Percentiles rank a stretch among this genome's conserved stretches.
Conservation (phyloP, 148 eudicot species). For the Gaultheria prostrata region DNA sequence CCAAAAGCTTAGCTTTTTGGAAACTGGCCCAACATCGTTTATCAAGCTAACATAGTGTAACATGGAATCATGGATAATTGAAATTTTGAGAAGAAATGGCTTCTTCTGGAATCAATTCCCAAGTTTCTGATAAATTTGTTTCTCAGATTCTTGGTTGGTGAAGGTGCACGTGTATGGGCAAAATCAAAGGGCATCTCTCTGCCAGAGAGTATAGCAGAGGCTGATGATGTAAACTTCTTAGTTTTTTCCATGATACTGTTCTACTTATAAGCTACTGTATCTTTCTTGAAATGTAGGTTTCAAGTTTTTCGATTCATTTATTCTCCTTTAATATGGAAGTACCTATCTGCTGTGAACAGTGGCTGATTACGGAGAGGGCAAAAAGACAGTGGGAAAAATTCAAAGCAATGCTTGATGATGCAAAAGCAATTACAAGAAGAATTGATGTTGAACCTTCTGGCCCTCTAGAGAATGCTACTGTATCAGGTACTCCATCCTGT, state of each 20-base stretch:
- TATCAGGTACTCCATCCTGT: constrained; percentile 35
- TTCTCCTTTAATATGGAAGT: not conserved
- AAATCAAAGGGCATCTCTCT: constrained; percentile 55
- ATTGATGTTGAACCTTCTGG: constrained; percentile 22
- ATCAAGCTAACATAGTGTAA: not conserved
- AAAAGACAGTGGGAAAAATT: constrained; percentile 74
- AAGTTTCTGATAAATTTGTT: not conserved
- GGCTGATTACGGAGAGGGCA: constrained; percentile 80
- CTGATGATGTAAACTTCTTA: constrained; percentile 51
- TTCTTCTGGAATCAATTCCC: not conserved
- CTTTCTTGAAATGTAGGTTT: constrained; percentile 7
- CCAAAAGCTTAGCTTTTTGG: not conserved
- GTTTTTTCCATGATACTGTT: not conserved
- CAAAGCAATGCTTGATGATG: constrained; percentile 77
- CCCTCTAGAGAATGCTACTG: constrained; percentile 15
- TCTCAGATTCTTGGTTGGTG: constrained; percentile 69
- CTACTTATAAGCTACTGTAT: not conserved
- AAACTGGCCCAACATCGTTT: not conserved
- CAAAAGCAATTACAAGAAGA: constrained; percentile 29
- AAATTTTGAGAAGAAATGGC: constrained; percentile 4
- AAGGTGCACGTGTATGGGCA: constrained; percentile 87
- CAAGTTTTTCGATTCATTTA: not conserved
- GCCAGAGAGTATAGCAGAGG: constrained; percentile 43
- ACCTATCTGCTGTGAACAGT: constrained; percentile 36
- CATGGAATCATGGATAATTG: not conserved